These are phyloP conservation scores for Neoscytalidium dimidiatum DNA, from an alignment of 2,329 filamentous ascomycete species.

Conservation along the genomic window DNA sequence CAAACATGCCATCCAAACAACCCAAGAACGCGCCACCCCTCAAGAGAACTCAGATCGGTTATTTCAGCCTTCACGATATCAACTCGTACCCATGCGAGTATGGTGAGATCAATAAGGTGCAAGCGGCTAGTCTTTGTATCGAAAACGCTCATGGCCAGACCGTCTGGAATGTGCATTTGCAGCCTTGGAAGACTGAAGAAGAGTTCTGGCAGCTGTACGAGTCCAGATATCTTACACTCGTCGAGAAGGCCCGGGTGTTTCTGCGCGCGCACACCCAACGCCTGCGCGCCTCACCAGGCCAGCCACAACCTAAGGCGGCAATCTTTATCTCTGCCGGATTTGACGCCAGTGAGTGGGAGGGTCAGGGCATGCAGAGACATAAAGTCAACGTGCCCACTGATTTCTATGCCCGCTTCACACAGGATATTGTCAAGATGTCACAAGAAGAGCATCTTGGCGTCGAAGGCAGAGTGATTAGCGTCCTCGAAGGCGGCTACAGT, in stretches of 20 bases:
- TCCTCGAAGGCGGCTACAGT: slow-evolving; percentile 94
- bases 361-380: slow-evolving; percentile 90
- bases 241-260: slow-evolving; percentile 80
- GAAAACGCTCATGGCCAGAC: slow-evolving; percentile 93
- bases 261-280: slow-evolving; percentile 72
- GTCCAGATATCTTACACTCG: slow-evolving; percentile 70
- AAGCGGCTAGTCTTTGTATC: slow-evolving; percentile 90
- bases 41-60: slow-evolving; percentile 88
- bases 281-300: slow-evolving; percentile 57
- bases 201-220: slow-evolving; percentile 93
- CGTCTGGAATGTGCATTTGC: slow-evolving; percentile 93
- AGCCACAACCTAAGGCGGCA: slow-evolving; percentile 72
- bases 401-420: slow-evolving; percentile 90
- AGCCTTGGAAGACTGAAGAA: slow-evolving; percentile 77
- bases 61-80: slow-evolving; percentile 97
- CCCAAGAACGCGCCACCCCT: slow-evolving; percentile 71
- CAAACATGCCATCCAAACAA: slow-evolving; percentile 55
- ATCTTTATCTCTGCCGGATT: slow-evolving; percentile 97
- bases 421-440: slow-evolving; percentile 80
- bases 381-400: slow-evolving; percentile 94
- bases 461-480: slow-evolving; percentile 85
- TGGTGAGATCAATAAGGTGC: slow-evolving; percentile 91
- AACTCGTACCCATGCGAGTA: slow-evolving; percentile 96
- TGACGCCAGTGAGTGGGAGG: slow-evolving; percentile 95
- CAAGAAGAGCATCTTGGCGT: slow-evolving; percentile 75